Base-by-base conservation (phyloP, 208 protist genomes). In the Strigomonas culicis region DNA sequence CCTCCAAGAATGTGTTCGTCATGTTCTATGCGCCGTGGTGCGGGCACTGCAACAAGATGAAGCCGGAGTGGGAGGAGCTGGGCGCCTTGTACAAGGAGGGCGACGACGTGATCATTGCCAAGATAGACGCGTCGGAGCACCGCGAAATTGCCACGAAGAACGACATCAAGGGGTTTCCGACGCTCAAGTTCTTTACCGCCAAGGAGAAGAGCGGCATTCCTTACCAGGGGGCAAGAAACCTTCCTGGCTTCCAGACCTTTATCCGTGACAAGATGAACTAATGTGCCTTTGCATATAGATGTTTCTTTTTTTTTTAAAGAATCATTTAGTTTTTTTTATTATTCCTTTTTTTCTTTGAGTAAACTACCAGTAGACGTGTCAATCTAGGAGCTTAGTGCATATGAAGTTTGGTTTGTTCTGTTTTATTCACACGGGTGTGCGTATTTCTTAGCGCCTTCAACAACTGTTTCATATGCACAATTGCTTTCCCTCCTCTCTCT, bases 11-110 rank as follows among this genome's bases (percentile, higher is more conserved):
- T 63, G 95, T 98, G 0, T 97, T 99, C 51, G 89, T 99, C 30
- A 87, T 98, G 74, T 98, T 98, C 66, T 98, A 98, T 77, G 97
- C 96, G 25, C 90, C 95, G 55, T 99, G 98, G 98, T 99, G 98
- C 62, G 93, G 92, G 27, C 96, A 98, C 83, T 99, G 97, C 92
- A 90, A 97, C 51, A 73, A 82, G 59, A 85, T 98, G 70, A 88
- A 80, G 67, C 93, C 95, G 50, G 84, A 83, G 24, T 97, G 85
- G 80, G 70, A 91, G 61, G 70, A 71, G 22, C 79, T 97, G 39
- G 80, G 77, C 15, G 63, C 74, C 8, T 51, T 79, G 47, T 81
- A 84, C 78, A 63, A 61, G n/a, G 55, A 68, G 55, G 31, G 31
- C 25, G 61, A 50, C 30, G 71, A 87, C 56, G 79, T 86, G 3